Base-by-base conservation (phyloP, 1,284 basidiomycete genomes). In the Sanghuangporus baumii region DNA sequence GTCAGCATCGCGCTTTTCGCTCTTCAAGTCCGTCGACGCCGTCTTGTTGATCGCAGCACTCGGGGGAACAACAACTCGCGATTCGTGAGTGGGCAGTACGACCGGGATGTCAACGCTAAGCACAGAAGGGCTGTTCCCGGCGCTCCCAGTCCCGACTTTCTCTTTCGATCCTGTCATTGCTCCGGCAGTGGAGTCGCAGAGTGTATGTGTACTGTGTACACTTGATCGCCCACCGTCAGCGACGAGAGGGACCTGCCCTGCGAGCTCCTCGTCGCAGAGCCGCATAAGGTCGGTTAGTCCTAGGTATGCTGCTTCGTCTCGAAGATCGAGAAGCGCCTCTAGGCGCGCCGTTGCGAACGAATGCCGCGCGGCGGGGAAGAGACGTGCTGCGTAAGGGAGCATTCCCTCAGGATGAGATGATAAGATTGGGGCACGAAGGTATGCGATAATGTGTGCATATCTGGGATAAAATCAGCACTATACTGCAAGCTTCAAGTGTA, bases 261-360 rank as follows among this genome's bases (percentile, higher is more conserved):
- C 80, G 20, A 91, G 77, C 72, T 90, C 87, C n/a, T 85, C 82
- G 16, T 74, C 74, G 69, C 89, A 91, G 3, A 91, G 78, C 63
- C 76, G 79, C 64, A 82, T 75, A 11, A 91, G 78, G 48, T 80
- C 80, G 0, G 81, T 78, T 47, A 91, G 82, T 26, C 82, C 83
- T 26, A 93, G 83, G 69, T 85, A 91, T 46, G 76, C 75, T 1
- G 89, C 87, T 69, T 92, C 89, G 66, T 91, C 88, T 7, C 88
- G 82, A 18, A 91, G 80, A 63, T 89, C 87, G 47, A 89, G 79
- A 16, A 91, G 79, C 0, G 78, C 76, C 58, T 89, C 88, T 16
- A 90, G 74, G 16, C 83, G 83, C 1, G 75, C 70, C 8, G 78
- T 74, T 2, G 79, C 76, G 48, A 59, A 65, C 1, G 63, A 61